These are phyloP conservation scores for Salix suchowensis DNA, from an alignment of 345 rosid genomes.

Conservation along the genomic window DNA sequence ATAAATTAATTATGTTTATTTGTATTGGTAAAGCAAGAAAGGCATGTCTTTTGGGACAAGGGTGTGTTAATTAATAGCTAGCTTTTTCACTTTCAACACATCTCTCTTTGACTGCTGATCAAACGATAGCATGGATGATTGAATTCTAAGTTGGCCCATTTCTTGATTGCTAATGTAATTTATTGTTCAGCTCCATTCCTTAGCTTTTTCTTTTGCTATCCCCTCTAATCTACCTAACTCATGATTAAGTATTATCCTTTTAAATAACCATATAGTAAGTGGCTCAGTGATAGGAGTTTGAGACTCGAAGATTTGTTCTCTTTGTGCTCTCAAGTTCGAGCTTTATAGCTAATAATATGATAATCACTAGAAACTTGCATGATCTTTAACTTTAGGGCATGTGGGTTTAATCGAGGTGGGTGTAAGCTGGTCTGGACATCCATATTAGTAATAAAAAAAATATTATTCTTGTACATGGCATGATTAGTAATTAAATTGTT, in stretches of 20 bases:
- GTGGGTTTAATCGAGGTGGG: too few species aligned
- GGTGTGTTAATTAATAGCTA: not conserved
- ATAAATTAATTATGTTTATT: not conserved
- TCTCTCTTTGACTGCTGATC: constrained; percentile 44
- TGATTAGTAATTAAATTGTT: constrained; percentile 28
- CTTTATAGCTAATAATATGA: too few species aligned
- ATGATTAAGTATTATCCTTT: constrained; percentile 15
- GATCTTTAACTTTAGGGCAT: too few species aligned
- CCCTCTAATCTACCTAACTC: constrained; percentile 42
- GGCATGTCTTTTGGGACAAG: constrained; percentile 17
- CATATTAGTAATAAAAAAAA: too few species aligned
- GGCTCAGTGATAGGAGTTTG: too few species aligned
- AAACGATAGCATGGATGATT: not conserved
- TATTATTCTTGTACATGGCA: not conserved
- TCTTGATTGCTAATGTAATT: constrained; percentile 29
- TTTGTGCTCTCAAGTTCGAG: too few species aligned
- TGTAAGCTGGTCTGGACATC: too few species aligned
- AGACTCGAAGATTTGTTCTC: too few species aligned
- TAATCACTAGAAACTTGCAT: too few species aligned
- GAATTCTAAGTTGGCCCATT: constrained; percentile 18
- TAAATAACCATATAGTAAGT: too few species aligned
- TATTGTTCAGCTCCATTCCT: constrained; percentile 34
- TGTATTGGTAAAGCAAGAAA: constrained; percentile 13
- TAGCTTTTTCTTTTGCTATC: constrained; percentile 28
- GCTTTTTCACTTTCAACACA: constrained; percentile 12